Percentiles rank a stretch among this genome's conserved stretches.
phyloP scores from a whole-genome alignment of 2,329 filamentous ascomycete genomes.

The Neurospora crassa region DNA sequence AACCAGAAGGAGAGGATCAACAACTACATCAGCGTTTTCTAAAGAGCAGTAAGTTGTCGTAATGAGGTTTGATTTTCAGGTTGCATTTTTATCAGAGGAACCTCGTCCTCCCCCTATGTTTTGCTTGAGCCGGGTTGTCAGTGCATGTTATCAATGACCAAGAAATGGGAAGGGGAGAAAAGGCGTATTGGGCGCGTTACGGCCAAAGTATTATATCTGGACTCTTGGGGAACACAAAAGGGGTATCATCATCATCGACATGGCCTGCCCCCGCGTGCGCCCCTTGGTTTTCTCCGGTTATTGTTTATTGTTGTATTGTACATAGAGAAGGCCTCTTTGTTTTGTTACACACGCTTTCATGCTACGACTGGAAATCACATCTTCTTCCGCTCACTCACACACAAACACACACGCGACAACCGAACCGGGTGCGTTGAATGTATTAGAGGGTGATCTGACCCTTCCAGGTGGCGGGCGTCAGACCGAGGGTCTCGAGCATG shows the following conservation, averaged over 20 bases:
- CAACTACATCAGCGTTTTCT: conserved; percentile 98
- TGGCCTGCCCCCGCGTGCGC: conserved; percentile 1
- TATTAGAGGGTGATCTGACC: conserved; percentile 70
- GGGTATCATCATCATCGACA: conserved; percentile 1
- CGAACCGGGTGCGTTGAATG: background rate
- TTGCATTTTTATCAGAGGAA: conserved; percentile 1
- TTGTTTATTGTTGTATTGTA: conserved; percentile 33
- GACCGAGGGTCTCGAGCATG: conserved; percentile 71
- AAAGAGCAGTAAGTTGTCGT: conserved; percentile 19
- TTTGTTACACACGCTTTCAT: conserved; percentile 15
- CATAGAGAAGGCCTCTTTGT: conserved; percentile 35
- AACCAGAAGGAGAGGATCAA: conserved; percentile 98
- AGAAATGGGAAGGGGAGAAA: background rate
- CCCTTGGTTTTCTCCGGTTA: conserved; percentile 5
- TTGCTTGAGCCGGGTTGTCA: background rate
- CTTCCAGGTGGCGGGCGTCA: conserved; percentile 84
- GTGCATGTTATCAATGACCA: conserved; percentile 6
- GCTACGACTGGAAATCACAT: background rate
- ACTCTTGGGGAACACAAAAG: conserved; percentile 4
- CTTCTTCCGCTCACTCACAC: conserved; percentile 17
- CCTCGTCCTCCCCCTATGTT: background rate
- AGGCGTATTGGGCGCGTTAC: background rate
- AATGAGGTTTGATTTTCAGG: background rate
- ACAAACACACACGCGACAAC: conserved; percentile 8
- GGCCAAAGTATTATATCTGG: conserved; percentile 2